phyloP scores from a whole-genome alignment of 176 grass and related monocot species.

The Luzula sylvatica region DNA sequence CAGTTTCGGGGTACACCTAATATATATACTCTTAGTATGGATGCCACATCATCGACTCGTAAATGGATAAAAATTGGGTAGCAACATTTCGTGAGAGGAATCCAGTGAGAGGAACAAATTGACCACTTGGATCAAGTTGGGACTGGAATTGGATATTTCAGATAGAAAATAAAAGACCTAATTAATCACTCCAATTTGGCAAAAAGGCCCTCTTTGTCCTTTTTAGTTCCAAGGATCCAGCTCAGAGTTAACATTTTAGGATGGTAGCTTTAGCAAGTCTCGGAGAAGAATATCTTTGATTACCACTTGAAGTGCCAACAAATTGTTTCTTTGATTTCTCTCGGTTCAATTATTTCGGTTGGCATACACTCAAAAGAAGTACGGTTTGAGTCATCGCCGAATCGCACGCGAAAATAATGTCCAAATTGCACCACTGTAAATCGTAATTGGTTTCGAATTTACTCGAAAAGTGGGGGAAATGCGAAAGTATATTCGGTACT shows the following conservation, averaged over 20 bases:
- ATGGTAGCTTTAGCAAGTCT: not conserved
- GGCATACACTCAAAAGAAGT: too few species aligned
- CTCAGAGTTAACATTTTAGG: slow-evolving; percentile 21
- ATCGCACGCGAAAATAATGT: too few species aligned
- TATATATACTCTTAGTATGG: too few species aligned
- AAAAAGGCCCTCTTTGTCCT: slow-evolving; percentile 6
- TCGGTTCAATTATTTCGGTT: not conserved
- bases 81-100: not conserved
- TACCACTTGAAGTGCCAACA: not conserved
- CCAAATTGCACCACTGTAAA: too few species aligned
- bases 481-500: too few species aligned
- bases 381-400: too few species aligned
- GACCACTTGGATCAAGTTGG: slow-evolving; percentile 6
- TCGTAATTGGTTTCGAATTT: too few species aligned
- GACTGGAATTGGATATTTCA: slow-evolving; percentile 6
- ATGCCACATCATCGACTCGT: not conserved
- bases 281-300: not conserved
- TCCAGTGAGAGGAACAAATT: slow-evolving; percentile 15
- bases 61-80: not conserved
- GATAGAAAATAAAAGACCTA: not conserved
- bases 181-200: not conserved
- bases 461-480: too few species aligned
- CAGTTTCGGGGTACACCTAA: too few species aligned
- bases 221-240: slow-evolving; percentile 18
- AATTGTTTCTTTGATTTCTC: slow-evolving; percentile 4